Evolutionary conservation across 352 stramenopile species (phyloP).

Genomic region (Globisporangium uncinulatum): DNA sequence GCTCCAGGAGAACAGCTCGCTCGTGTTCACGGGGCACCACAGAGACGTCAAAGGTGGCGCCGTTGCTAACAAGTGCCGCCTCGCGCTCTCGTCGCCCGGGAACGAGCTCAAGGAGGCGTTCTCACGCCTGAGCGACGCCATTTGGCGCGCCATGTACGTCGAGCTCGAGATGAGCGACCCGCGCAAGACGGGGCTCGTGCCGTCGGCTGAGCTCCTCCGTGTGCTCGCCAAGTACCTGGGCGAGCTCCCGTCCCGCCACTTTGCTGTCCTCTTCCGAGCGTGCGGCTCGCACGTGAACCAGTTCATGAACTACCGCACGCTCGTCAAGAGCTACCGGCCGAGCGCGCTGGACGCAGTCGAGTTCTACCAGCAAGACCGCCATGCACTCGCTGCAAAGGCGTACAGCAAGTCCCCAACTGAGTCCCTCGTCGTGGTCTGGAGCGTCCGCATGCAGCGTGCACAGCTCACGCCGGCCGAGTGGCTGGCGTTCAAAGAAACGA

Average conservation of each 20-base stretch:
- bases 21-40: conserved; percentile 36
- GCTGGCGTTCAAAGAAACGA: conserved; percentile 45
- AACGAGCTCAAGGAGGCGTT: conserved; percentile 75
- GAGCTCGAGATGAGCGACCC: conserved; percentile 57
- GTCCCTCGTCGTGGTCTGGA: conserved; percentile 69
- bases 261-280: conserved; percentile 47
- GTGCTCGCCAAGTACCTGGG: conserved; percentile 64
- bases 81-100: conserved; percentile 47
- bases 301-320: conserved; percentile 63
- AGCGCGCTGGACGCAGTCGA: conserved; percentile 44
- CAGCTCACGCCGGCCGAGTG: conserved; percentile 34
- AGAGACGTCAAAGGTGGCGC: conserved; percentile 36
- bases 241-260: conserved; percentile 45
- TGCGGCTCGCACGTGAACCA: conserved; percentile 62
- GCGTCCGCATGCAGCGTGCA: conserved; percentile 46
- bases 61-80: conserved; percentile 43
- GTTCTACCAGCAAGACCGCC: conserved; percentile 47
- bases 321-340: conserved; percentile 63
- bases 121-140: conserved; percentile 43
- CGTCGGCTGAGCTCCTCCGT: conserved; percentile 49
- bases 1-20: conserved; percentile 56
- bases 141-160: conserved; percentile 61
- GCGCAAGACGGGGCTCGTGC: conserved; percentile 53
- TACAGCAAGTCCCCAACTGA: conserved; percentile 60
- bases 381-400: conserved; percentile 30